Conservation (phyloP, 2,329 filamentous ascomycete species). For the Lasiodiplodia theobromae region DNA sequence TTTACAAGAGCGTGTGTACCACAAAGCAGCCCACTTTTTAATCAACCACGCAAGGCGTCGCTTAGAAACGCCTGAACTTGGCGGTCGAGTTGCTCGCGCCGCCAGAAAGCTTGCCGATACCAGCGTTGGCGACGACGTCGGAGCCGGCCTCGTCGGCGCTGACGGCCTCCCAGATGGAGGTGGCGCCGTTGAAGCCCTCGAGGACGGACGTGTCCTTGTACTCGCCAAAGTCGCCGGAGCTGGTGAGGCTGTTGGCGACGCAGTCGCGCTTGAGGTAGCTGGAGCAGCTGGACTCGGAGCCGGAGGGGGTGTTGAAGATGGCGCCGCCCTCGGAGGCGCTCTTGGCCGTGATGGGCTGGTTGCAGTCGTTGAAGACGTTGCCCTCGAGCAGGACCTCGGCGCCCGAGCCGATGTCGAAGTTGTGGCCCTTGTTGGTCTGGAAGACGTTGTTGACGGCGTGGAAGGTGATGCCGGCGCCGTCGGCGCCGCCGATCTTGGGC, state of each 20-base stretch:
- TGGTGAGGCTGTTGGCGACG: conserved; percentile 28
- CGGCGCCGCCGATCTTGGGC: conserved; percentile 50
- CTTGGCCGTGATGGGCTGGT: conserved; percentile 48
- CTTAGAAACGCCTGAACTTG: conserved; percentile 7
- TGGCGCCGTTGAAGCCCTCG: conserved; percentile 22
- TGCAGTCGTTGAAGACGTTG: conserved; percentile 54
- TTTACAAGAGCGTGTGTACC: not conserved
- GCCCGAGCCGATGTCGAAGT: conserved; percentile 50
- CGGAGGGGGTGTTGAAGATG: conserved; percentile 38
- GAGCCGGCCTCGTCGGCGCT: conserved; percentile 6
- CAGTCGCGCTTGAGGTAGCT: conserved; percentile 25
- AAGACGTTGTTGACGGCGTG: conserved; percentile 41
- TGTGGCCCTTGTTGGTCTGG: conserved; percentile 39
- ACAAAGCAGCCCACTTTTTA: not conserved
- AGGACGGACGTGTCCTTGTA: conserved; percentile 19
- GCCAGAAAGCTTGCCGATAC: conserved; percentile 23
- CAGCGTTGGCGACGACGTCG: conserved; percentile 17
- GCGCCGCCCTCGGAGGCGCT: conserved; percentile 39
- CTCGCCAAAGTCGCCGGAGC: conserved; percentile 29
- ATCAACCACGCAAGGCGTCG: not conserved
- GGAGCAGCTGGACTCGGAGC: conserved; percentile 19
- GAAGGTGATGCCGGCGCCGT: conserved; percentile 38
- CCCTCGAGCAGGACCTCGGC: conserved; percentile 48
- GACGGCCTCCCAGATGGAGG: conserved; percentile 11
- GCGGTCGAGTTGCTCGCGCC: conserved; percentile 9